Conservation (phyloP, 2,329 filamentous ascomycete genomes). For the Metarhizium brunneum region DNA sequence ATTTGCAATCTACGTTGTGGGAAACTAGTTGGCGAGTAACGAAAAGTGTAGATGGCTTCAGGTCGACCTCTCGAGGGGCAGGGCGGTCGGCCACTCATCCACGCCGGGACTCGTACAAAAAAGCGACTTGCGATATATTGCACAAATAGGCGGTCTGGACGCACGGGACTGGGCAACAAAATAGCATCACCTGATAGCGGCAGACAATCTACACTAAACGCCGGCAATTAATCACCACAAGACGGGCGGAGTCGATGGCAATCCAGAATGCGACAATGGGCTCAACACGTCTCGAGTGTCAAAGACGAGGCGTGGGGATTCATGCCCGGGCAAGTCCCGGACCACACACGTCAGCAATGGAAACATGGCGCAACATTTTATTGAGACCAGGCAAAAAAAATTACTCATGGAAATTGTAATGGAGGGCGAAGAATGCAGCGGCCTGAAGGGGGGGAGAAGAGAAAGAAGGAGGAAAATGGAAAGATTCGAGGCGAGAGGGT, state of each 20-base stretch:
- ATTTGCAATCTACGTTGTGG: background rate
- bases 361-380: constrained; percentile 14
- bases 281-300: background rate
- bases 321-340: background rate
- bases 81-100: background rate
- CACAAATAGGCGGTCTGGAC: constrained; percentile 8
- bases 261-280: constrained; percentile 23
- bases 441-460: constrained; percentile 15
- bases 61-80: background rate
- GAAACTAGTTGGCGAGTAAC: background rate
- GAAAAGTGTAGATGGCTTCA: constrained; percentile 25
- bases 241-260: constrained; percentile 11
- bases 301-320: background rate
- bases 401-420: constrained; percentile 22
- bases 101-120: background rate
- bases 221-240: background rate
- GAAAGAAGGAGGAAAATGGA: constrained; percentile 11
- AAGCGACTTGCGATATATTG: constrained; percentile 19
- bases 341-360: constrained; percentile 7
- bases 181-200: constrained; percentile 9
- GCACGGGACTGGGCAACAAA: constrained; percentile 7
- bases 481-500: constrained; percentile 8
- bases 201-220: constrained; percentile 1
- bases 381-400: constrained; percentile 12
- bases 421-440: constrained; percentile 13